Evolutionary conservation across 2,329 filamentous ascomycete species (phyloP), one percentile per base, ranked within the genome.

Genomic region (Calcarisporium arbuscula): DNA sequence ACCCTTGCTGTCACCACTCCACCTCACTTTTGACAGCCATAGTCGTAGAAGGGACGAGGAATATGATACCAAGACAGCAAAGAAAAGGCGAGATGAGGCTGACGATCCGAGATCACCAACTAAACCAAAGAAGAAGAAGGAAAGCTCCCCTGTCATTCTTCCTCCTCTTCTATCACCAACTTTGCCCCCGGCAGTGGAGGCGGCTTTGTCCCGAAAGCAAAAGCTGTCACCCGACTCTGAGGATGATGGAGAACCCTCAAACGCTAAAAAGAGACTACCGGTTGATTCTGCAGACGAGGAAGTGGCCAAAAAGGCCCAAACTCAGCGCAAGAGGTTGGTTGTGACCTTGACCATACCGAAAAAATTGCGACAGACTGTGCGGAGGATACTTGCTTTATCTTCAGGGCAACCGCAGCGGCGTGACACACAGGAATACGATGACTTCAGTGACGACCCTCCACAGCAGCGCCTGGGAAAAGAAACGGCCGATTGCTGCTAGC

Each of bases 81-180:
- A 57, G 50, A 62, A 51, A 41, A 43, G 47, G 29, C 49, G 48
- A 9, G 51, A 54, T 41, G 50, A 50, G 11, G 23, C 38, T 35
- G 50, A 39, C 33, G 60, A 48, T 37, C 42, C 39, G 41, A 58
- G 35, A 15, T 43, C 48, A 11, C 45, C 49, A 12, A n/a, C n/a
- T n/a, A 64, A 56, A 41, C 31, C 46, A 8, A 59, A 54, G 35
- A 56, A 46, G 43, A 70, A 61, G 45, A 69, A 60, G 41, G 53
- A 60, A 15, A 64, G 50, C 32, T 50, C 57, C 2, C 50, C 60
- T 0, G 21, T 53, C 8, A 57, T 56, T 30, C 51, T 77, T 18
- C 74, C 72, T 1, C 57, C 65, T 0, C 56, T 77, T 6, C 57
- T 78, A 9, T 78, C 74, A 1, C 74, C 74, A 1, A 77, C 72